Evolutionary conservation across 2,329 filamentous ascomycete genomes (phyloP).

Genomic region (Trematosphaeria pertusa): DNA sequence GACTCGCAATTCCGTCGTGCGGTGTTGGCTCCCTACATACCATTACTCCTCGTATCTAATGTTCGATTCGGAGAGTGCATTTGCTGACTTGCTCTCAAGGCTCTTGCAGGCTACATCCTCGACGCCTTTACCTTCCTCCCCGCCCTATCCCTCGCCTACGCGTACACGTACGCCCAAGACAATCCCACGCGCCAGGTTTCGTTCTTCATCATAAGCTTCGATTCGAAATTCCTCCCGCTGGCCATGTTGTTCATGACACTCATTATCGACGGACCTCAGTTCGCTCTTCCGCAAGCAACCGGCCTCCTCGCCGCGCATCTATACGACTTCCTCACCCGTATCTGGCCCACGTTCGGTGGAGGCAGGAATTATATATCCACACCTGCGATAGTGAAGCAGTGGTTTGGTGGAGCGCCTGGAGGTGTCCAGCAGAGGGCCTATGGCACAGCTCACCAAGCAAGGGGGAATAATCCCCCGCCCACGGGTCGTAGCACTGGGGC

Average conservation of each 20-base stretch:
- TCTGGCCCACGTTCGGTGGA: slow-evolving; percentile 89
- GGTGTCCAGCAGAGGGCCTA: slow-evolving; percentile 59
- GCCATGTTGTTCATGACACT: slow-evolving; percentile 79
- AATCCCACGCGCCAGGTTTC: slow-evolving; percentile 77
- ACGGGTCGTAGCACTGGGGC: slow-evolving; percentile 38
- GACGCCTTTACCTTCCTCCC: slow-evolving; percentile 59
- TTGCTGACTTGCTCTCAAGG: slow-evolving; percentile 52
- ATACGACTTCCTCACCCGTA: slow-evolving; percentile 85
- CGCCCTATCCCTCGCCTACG: slow-evolving; percentile 76
- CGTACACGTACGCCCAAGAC: slow-evolving; percentile 86
- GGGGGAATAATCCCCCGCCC: slow-evolving; percentile 17
- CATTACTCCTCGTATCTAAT: slow-evolving; percentile 18
- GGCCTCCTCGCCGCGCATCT: slow-evolving; percentile 89
- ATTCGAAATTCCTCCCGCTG: slow-evolving; percentile 80
- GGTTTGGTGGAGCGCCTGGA: slow-evolving; percentile 63
- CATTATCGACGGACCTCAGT: slow-evolving; percentile 66
- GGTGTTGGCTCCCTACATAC: slow-evolving; percentile 72
- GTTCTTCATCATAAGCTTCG: slow-evolving; percentile 85
- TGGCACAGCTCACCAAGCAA: slow-evolving; percentile 65
- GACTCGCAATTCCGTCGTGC: slow-evolving; percentile 62
- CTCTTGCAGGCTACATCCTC: slow-evolving; percentile 61
- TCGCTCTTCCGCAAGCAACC: slow-evolving; percentile 69
- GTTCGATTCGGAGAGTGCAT: slow-evolving; percentile 12
- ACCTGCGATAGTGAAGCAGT: slow-evolving; percentile 72
- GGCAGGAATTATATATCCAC: slow-evolving; percentile 79